Conservation (phyloP, 2,329 filamentous ascomycete genomes). For the Botrytis pseudocinerea region DNA sequence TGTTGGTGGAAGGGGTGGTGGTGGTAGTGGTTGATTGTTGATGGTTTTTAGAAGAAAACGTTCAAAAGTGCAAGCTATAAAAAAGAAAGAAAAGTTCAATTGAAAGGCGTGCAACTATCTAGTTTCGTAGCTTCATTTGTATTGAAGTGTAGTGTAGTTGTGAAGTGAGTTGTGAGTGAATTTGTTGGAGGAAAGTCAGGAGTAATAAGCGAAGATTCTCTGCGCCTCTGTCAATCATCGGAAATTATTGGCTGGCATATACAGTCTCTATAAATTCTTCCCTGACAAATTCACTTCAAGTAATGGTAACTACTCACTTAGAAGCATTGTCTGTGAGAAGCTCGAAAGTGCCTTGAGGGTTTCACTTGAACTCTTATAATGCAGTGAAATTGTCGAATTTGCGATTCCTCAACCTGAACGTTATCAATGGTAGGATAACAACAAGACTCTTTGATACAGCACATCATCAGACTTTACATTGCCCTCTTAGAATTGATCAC, state of each 20-base stretch:
- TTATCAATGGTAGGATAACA: neutral
- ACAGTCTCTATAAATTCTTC: fast-evolving
- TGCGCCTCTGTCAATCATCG: neutral
- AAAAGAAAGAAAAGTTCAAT: neutral
- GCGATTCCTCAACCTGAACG: neutral
- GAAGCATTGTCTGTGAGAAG: neutral
- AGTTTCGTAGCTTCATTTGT: neutral
- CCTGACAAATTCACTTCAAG: neutral
- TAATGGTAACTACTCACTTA: neutral
- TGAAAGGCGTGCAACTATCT: neutral
- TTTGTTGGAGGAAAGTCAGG: neutral
- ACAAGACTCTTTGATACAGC: neutral
- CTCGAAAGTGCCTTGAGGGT: neutral
- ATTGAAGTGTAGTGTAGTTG: neutral
- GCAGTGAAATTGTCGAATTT: neutral
- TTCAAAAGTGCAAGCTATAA: neutral
- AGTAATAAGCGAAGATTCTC: neutral
- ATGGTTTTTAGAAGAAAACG: neutral
- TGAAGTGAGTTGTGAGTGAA: neutral
- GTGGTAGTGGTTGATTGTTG: neutral
- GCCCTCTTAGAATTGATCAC: neutral
- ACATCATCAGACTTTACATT: neutral
- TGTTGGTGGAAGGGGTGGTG: neutral
- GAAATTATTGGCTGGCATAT: neutral
- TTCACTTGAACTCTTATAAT: neutral